Percentiles rank a stretch among this genome's conserved stretches.
These are phyloP conservation scores for Fibroporia radiculosa DNA, from an alignment of 768 basidiomycete species.

Conservation along the genomic window DNA sequence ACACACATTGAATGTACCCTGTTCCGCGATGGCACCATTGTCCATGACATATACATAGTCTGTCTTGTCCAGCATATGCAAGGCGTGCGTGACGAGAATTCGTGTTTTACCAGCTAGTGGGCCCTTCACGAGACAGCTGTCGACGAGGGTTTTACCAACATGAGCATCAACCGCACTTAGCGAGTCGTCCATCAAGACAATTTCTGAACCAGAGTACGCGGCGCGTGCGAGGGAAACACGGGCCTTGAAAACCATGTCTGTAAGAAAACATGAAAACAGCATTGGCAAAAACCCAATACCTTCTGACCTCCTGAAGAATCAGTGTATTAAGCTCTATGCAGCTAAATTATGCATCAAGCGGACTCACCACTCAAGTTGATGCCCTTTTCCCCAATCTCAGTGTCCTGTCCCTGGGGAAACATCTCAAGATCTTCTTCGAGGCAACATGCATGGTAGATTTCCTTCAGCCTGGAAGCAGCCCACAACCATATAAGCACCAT, in stretches of 20 bases:
- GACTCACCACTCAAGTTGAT: conserved; percentile 55
- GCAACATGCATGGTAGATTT: conserved; percentile 57
- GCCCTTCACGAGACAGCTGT: conserved; percentile 26
- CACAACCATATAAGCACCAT: not conserved
- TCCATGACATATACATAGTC: conserved; percentile 72
- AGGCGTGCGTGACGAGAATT: conserved; percentile 82
- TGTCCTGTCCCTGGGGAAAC: conserved; percentile 60
- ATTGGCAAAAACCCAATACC: conserved; percentile 9
- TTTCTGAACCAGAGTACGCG: conserved; percentile 63
- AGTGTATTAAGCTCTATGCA: not conserved
- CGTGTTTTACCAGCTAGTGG: conserved; percentile 51
- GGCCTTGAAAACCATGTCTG: conserved; percentile 35
- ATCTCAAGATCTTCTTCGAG: conserved; percentile 65
- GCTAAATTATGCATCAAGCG: not conserved
- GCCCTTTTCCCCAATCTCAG: conserved; percentile 74
- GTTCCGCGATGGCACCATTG: conserved; percentile 45
- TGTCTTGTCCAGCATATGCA: conserved; percentile 81
- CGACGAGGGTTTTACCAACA: conserved; percentile 51
- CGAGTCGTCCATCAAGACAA: conserved; percentile 78
- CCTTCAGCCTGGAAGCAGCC: conserved; percentile 45
- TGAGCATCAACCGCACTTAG: conserved; percentile 74
- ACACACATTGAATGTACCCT: conserved; percentile 29
- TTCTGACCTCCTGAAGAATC: conserved; percentile 27
- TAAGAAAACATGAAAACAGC: not conserved
- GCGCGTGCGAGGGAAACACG: conserved; percentile 74